Conservation (phyloP, 805 yeast species). For the Lachancea lanzarotensis region DNA sequence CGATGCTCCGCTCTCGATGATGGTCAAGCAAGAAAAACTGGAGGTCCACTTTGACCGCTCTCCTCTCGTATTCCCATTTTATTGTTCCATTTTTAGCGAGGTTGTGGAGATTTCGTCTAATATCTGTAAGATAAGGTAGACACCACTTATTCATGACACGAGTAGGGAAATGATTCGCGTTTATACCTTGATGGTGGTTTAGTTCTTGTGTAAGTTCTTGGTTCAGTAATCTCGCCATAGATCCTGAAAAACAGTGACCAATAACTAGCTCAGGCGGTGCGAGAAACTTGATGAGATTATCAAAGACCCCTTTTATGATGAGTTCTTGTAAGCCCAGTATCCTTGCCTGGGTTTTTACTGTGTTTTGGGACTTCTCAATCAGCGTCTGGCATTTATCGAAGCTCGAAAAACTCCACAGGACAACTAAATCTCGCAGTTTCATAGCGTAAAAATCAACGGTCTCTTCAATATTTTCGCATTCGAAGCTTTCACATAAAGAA, state of each 20-base stretch:
- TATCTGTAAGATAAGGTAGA: conserved; percentile 42
- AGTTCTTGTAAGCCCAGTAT: conserved; percentile 14
- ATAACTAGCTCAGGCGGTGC: conserved; percentile 56
- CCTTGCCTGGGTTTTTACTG: background rate
- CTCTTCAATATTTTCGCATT: conserved; percentile 14
- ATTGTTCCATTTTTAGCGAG: conserved; percentile 15
- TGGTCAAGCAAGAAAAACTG: conserved; percentile 29
- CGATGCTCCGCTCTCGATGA: conserved; percentile 31
- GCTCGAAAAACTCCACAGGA: conserved; percentile 24
- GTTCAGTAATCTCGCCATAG: conserved; percentile 4
- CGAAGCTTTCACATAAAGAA: conserved; percentile 19
- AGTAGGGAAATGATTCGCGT: conserved; percentile 3
- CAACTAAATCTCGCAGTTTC: conserved; percentile 29
- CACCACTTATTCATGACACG: conserved; percentile 30
- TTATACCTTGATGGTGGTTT: background rate
- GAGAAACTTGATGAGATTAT: conserved; percentile 44
- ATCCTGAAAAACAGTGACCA: conserved; percentile 37
- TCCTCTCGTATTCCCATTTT: conserved; percentile 18
- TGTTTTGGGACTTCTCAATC: background rate
- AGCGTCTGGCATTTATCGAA: conserved; percentile 18
- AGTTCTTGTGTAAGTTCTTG: conserved; percentile 12
- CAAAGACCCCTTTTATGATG: conserved; percentile 19
- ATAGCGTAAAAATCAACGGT: conserved; percentile 26
- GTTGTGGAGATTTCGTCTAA: conserved; percentile 39
- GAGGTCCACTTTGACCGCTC: conserved; percentile 18